Evolutionary conservation across 192 early-diverging fungal species (phyloP).

Genomic region (Backusella morwellensis): DNA sequence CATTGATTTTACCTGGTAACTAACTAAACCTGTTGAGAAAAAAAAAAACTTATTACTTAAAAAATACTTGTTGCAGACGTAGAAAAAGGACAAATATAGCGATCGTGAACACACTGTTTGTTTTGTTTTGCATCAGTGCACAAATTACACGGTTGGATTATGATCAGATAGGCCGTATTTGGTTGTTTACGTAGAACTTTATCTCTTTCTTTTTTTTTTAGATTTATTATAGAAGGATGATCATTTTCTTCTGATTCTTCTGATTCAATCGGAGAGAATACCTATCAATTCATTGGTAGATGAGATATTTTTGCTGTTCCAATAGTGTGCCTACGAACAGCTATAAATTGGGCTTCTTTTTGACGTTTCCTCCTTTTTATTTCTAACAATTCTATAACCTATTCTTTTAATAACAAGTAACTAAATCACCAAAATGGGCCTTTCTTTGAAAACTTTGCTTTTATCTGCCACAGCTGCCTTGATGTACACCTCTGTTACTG

Average conservation of each 20-base stretch:
- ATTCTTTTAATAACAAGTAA: neutral
- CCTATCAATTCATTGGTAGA: neutral
- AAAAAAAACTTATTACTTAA: neutral
- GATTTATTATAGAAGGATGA: neutral
- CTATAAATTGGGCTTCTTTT: neutral
- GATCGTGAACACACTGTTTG: neutral
- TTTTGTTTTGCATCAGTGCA: too few relatives aligned
- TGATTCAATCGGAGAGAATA: neutral
- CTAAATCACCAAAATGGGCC: neutral
- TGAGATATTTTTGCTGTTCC: slow-evolving; percentile 10
- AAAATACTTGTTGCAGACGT: neutral
- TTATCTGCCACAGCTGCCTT: neutral
- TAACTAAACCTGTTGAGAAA: neutral
- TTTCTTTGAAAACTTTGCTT: neutral
- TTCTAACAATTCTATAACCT: neutral
- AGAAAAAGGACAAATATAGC: neutral
- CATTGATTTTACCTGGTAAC: neutral
- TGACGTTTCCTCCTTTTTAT: neutral
- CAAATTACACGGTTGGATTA: too few relatives aligned
- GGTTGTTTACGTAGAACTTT: neutral
- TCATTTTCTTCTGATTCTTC: neutral
- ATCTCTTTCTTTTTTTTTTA: neutral
- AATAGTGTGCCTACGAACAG: neutral
- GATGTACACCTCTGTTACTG: neutral
- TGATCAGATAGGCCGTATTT: too few relatives aligned